Evolutionary conservation across 2,329 filamentous ascomycete species (phyloP), one percentile per base, ranked within the genome.

Genomic region (Knoxdaviesia capensis): DNA sequence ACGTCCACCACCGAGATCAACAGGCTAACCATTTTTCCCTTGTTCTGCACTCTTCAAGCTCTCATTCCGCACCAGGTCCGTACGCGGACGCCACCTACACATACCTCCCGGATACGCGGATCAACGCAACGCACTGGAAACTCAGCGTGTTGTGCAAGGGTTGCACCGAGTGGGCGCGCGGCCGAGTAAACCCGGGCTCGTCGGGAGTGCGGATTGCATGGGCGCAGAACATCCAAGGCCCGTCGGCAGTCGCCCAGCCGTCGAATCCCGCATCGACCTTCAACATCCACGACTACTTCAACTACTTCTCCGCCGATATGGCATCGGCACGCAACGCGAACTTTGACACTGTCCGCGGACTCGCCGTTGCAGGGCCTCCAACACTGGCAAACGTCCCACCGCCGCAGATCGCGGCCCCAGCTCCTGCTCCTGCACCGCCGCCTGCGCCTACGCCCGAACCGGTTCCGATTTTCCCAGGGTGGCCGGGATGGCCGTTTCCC

Each of bases 41-140:
- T 6, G 9, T 32, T 9, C 40, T 39, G 3, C 20, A 20, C 20
- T 20, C 20, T 20, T 20, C 20, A 20, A 55, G 54, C 7, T 50
- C 43, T 7, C 57, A 59, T 44, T 49, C 54, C 6, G 51, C 56
- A 40, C 59, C 60, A 1, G 49, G 51, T 2, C 38, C 53, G 2
- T 61, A 60, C 40, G 47, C 53, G 5, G 50, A 47, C 8, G 58
- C 57, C 3, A 55, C 45, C 40, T 57, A 59, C 49, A 55, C 52
- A 5, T 44, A 56, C 6, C 54, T 62, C 28, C 51, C 54, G 6
- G 55, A 56, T 5, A 57, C 58, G 1, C 49, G 46, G 1, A 48
- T 53, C 45, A 62, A 63, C 46, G 52, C 48, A 33, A 63, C 60
- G 7, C 60, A 63, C 51, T 63, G 60, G 59, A 56, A 54, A 2